These are phyloP conservation scores for Obba rivulosa DNA, from an alignment of 768 basidiomycete genomes.

Conservation along the genomic window DNA sequence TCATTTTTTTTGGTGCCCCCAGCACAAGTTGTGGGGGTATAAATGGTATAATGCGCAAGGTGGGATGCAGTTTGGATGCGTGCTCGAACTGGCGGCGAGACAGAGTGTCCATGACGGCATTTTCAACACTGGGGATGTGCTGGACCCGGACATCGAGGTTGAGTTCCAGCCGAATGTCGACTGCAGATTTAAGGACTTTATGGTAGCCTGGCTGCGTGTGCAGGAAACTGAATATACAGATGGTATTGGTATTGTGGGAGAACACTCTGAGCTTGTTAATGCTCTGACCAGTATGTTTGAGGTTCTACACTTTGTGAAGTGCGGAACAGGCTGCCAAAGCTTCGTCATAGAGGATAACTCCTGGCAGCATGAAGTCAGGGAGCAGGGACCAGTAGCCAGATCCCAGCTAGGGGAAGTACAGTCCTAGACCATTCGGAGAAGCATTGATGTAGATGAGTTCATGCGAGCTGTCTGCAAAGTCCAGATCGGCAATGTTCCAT, in stretches of 20 bases:
- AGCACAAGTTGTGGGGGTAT: constrained; percentile 17
- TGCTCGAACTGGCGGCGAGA: constrained; percentile 9
- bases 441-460: constrained; percentile 18
- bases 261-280: constrained; percentile 11
- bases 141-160: constrained; percentile 15
- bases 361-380: background rate
- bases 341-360: constrained; percentile 6
- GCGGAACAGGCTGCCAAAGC: constrained; percentile 2
- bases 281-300: background rate
- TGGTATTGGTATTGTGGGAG: constrained; percentile 23
- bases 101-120: constrained; percentile 18
- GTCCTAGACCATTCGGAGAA: constrained; percentile 13
- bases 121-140: constrained; percentile 19
- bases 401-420: constrained; percentile 11
- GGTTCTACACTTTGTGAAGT: background rate
- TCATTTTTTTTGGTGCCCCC: constrained; percentile 22
- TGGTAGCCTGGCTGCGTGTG: constrained; percentile 12
- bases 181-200: constrained; percentile 9
- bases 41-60: background rate
- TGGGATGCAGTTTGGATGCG: background rate
- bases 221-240: constrained; percentile 19
- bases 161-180: constrained; percentile 7
- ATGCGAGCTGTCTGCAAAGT: constrained; percentile 1
- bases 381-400: background rate
- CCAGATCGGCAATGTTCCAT: constrained; percentile 8